Percentiles rank a stretch among this genome's conserved stretches.
These are phyloP conservation scores for Pisolithus thermaeus DNA, from an alignment of 1,284 basidiomycete species.

Conservation along the genomic window DNA sequence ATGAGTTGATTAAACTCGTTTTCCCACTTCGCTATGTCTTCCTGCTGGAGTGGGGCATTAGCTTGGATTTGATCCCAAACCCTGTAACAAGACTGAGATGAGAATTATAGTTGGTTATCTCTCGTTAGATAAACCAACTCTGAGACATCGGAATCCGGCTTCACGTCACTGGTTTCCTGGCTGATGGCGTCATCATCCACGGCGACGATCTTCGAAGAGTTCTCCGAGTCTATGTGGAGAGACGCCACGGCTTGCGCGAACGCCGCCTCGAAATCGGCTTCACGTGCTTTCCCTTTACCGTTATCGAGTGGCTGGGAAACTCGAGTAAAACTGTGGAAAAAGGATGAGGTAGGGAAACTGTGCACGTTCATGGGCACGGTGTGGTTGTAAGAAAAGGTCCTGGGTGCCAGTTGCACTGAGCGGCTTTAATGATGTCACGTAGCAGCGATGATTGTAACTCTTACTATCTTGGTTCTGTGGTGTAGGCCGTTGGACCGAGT, in stretches of 20 bases:
- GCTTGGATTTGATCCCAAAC: slow-evolving; percentile 56
- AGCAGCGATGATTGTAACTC: slow-evolving; percentile 3
- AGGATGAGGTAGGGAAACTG: slow-evolving; percentile 28
- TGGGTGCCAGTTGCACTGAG: neutral
- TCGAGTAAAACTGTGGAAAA: slow-evolving; percentile 25
- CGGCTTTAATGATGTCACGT: no score
- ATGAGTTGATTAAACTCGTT: slow-evolving; percentile 82
- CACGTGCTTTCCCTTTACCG: slow-evolving; percentile 70
- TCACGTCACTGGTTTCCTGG: slow-evolving; percentile 27
- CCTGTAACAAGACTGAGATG: slow-evolving; percentile 30
- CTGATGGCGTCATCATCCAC: slow-evolving; percentile 38
- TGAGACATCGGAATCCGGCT: slow-evolving; percentile 37
- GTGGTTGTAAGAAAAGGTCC: slow-evolving; percentile 20
- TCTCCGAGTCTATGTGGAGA: slow-evolving; percentile 38
- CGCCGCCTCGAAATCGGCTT: slow-evolving; percentile 74
- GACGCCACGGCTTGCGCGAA: slow-evolving; percentile 58
- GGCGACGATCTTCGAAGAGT: slow-evolving; percentile 49
- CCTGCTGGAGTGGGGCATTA: slow-evolving; percentile 48
- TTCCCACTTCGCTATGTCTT: slow-evolving; percentile 83
- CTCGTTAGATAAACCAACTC: slow-evolving; percentile 32
- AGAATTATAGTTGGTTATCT: slow-evolving; percentile 1
- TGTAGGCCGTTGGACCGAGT: slow-evolving; percentile 27
- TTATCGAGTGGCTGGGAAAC: slow-evolving; percentile 29
- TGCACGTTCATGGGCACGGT: slow-evolving; percentile 24
- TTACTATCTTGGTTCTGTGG: slow-evolving; percentile 20